phyloP scores from a whole-genome alignment of 345 rosid genomes.

The Syzygium aromaticum region DNA sequence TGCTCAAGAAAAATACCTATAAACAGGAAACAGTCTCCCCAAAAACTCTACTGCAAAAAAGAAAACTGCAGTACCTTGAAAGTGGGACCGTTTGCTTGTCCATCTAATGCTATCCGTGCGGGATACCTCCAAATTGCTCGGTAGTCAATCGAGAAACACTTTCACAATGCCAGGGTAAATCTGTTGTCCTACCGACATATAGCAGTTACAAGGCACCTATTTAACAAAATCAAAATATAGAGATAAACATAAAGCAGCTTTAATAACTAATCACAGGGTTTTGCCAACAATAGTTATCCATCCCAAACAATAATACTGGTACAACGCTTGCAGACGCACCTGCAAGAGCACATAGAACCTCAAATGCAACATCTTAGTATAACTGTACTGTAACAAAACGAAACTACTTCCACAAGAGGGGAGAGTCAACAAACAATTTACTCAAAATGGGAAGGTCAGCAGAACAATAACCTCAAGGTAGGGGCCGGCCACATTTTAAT shows the following conservation, averaged over 20 bases:
- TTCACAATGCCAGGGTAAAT: neutral
- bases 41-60: neutral
- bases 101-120: neutral
- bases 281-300: neutral
- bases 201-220: neutral
- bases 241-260: neutral
- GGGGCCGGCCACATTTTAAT: conserved; percentile 2
- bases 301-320: neutral
- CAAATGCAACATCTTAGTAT: neutral
- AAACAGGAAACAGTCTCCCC: neutral
- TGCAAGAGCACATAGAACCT: neutral
- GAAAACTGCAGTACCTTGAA: neutral
- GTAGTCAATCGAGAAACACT: neutral
- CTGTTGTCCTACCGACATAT: neutral
- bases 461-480: neutral
- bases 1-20: neutral
- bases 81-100: neutral
- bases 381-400: neutral
- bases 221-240: neutral
- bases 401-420: neutral
- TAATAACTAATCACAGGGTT: neutral
- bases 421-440: neutral
- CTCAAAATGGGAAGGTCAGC: neutral
- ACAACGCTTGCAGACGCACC: neutral
- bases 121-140: neutral